phyloP scores from a whole-genome alignment of 306 rosid genomes.

The Macrotyloma uniflorum region DNA sequence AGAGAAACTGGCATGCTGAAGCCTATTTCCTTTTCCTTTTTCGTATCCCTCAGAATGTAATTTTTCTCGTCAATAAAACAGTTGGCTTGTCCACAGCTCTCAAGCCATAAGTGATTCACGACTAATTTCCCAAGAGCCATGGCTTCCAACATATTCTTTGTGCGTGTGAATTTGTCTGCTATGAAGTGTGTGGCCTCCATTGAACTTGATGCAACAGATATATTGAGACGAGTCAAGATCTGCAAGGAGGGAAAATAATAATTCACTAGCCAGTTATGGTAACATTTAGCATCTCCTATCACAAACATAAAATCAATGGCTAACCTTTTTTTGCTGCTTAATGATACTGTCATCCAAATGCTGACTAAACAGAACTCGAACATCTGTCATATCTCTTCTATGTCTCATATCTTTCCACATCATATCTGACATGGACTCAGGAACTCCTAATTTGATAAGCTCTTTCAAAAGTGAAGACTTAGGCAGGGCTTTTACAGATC shows the following conservation, averaged over 20 bases:
- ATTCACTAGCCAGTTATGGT: background rate
- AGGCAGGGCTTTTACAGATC: constrained; percentile 48
- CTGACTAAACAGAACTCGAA: constrained; percentile 82
- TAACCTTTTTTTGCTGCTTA: constrained; percentile 87
- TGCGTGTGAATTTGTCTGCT: constrained; percentile 86
- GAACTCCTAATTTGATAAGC: constrained; percentile 55
- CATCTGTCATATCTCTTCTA: constrained; percentile 68
- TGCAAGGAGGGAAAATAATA: constrained; percentile 47
- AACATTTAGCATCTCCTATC: constrained; percentile 33
- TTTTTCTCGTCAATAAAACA: constrained; percentile 84
- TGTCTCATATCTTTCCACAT: constrained; percentile 60
- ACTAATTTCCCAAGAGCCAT: constrained; percentile 87
- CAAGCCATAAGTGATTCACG: constrained; percentile 88
- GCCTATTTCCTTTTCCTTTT: constrained; percentile 91
- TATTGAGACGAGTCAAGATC: constrained; percentile 71
- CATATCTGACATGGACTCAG: constrained; percentile 37
- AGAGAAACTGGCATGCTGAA: constrained; percentile 84
- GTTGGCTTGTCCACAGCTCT: constrained; percentile 81
- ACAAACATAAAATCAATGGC: constrained; percentile 22
- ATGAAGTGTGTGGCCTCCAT: constrained; percentile 90
- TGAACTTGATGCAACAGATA: constrained; percentile 60
- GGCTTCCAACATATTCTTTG: constrained; percentile 92
- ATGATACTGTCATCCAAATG: constrained; percentile 73
- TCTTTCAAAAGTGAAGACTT: constrained; percentile 57
- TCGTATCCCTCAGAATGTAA: constrained; percentile 72